phyloP scores from a whole-genome alignment of 441 rosid genomes.

The Adansonia rubrostipa region DNA sequence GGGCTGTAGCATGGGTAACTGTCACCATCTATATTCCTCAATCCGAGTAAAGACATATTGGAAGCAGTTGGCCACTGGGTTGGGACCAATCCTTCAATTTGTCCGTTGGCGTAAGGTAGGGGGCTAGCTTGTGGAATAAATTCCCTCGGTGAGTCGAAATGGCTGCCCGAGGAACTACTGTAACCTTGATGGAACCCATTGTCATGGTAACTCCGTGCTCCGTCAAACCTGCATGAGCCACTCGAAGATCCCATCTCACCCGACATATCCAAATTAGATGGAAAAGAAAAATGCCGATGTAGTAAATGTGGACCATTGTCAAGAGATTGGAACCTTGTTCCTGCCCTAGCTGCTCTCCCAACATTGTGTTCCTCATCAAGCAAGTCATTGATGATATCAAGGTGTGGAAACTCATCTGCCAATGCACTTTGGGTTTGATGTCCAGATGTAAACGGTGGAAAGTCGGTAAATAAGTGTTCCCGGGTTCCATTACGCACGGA shows the following conservation, averaged over 20 bases:
- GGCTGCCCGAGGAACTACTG: conserved; percentile 46
- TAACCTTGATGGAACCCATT: conserved; percentile 56
- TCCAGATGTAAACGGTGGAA: conserved; percentile 53
- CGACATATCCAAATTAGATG: conserved; percentile 53
- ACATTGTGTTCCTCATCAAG: conserved; percentile 77
- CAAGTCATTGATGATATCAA: conserved; percentile 87
- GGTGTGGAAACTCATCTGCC: conserved; percentile 89
- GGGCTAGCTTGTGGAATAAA: conserved; percentile 50
- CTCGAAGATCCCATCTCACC: conserved; percentile 51
- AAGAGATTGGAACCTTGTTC: conserved; percentile 43
- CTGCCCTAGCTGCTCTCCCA: conserved; percentile 45
- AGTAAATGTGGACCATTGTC: conserved; percentile 46
- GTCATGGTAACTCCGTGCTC: conserved; percentile 59
- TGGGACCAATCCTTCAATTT: conserved; percentile 56
- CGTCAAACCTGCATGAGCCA: conserved; percentile 63
- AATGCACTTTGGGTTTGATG: conserved; percentile 52
- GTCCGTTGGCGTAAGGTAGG: conserved; percentile 58
- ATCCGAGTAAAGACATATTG: conserved; percentile 54
- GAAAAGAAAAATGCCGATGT: conserved; percentile 60
- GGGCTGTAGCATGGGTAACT: conserved; percentile 51
- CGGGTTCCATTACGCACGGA: conserved; percentile 32
- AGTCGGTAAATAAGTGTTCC: conserved; percentile 42
- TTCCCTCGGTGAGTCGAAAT: conserved; percentile 54
- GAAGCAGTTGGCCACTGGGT: conserved; percentile 68
- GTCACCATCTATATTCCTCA: conserved; percentile 59